Base-by-base conservation (phyloP, 768 basidiomycete species). In the Hericium rajendrae region DNA sequence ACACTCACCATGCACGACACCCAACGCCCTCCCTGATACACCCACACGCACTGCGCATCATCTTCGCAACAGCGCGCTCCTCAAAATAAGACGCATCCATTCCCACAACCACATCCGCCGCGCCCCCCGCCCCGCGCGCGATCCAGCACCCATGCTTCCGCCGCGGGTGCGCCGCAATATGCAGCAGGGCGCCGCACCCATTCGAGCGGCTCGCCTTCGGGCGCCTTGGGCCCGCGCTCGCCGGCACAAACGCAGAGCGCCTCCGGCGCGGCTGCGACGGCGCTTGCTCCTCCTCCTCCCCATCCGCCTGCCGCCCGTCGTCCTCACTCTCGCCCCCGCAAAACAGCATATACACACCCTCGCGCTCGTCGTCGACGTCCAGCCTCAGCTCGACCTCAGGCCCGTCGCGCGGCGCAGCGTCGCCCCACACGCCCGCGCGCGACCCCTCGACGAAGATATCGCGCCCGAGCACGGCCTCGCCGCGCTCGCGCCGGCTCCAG, bases 1-100 rank as follows among this genome's bases (percentile, higher is more conserved):
- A 22, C 6, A 69, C 76, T 65, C 54, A 76, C 81, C 82, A 85
- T 48, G 74, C 74, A 2, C 77, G 74, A 69, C 86, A 88, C 18
- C 83, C 86, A 10, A 88, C 73, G 5, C 84, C 85, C 67, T 86
- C 84, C 38, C 82, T 76, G 40, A 82, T 67, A 62, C 86, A 88
- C 13, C 85, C 84, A 61, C 86, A 88, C 2, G 79, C 70, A 59
- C 77, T 81, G 59, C 72, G 73, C 56, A 78, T 71, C 67, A 80
- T 78, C 67, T 76, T 76, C 40, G 77, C 74, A 16, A 77, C 71
- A 13, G 74, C 70, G 12, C 71, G 61, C 38, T 76, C 69, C 60
- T 82, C 80, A 66, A 86, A 84, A 68, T 87, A 87, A 11, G 67
- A 69, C 5, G 79, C 63, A 57, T 85, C 80, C 62, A 88, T 72